Base-by-base conservation (phyloP, 768 basidiomycete species). In the Jaapia argillacea region DNA sequence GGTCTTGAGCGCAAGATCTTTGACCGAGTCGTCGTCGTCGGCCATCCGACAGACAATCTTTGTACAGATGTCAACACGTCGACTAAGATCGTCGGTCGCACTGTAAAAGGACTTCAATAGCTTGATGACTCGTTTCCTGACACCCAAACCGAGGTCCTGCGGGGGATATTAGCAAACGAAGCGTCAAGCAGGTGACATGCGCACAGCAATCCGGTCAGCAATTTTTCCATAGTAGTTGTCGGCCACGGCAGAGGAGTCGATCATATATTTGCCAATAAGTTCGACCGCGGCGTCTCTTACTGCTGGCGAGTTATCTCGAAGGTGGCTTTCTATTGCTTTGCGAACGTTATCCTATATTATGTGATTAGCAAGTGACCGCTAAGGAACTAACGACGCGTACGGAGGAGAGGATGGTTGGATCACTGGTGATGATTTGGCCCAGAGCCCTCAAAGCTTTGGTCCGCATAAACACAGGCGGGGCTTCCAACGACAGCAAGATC, bases 271-370 rank as follows among this genome's bases (percentile, higher is more conserved):
- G n/a, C 96, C 96, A 45, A 98, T 88, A 45, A 99, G 67, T 56
- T 98, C 96, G 12, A 99, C 88, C 4, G 94, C 92, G 4, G 92
- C 91, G 58, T 99, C 96, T 7, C 96, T 85, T 5, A 99, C 96
- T 14, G 87, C 85, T 1, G 96, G 84, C 1, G 96, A 98, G 49
- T 75, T 84, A 52, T 99, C 96, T 2, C 86, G 68, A 12, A 99
- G 72, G 55, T 96, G 89, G 26, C 78, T 80, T 60, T 97, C 91
- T 50, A 99, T 89, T 2, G 87, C 80, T 38, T 75, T 72, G 25
- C 89, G 81, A 27, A 98, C 90, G 49, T 79, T 85, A 2, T 73
- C 55, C 86, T 92, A 16, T 45, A 39, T 23, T 36, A 36, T 44
- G n/a, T 47, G 28, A 21, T 26, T 41, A n/a, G 52, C 22, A 16